phyloP scores from a whole-genome alignment of 371 early-diverging fungal species.

The Mucor indicus region DNA sequence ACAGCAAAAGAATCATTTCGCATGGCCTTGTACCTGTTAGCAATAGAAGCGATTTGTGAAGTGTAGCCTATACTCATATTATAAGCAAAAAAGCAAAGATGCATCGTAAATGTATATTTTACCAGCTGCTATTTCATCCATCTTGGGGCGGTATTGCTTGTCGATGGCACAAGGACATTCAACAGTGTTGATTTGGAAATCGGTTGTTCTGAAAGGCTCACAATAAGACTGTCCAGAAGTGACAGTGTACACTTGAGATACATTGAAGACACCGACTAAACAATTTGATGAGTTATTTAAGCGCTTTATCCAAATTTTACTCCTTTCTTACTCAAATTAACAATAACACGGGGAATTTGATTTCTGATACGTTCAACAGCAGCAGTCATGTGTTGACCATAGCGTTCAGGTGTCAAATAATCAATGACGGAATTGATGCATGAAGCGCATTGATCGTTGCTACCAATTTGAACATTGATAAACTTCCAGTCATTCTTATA shows the following conservation, averaged over 20 bases:
- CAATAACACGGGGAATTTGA: slow-evolving; percentile 24
- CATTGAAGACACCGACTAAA: slow-evolving; percentile 18
- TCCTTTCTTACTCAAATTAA: slow-evolving; percentile 35
- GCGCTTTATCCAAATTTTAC: neutral
- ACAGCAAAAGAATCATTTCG: slow-evolving; percentile 15
- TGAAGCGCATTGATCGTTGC: slow-evolving; percentile 64
- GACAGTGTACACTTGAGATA: slow-evolving; percentile 10
- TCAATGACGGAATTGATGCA: slow-evolving; percentile 24
- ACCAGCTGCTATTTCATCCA: slow-evolving; percentile 12
- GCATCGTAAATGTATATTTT: no score
- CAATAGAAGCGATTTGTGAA: slow-evolving; percentile 34
- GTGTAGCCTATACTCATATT: slow-evolving; percentile 40
- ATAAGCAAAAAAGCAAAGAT: no score
- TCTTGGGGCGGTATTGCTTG: slow-evolving; percentile 1
- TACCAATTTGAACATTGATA: slow-evolving; percentile 64
- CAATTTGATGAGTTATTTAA: neutral
- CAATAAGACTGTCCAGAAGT: slow-evolving; percentile 13
- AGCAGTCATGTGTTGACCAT: slow-evolving; percentile 20
- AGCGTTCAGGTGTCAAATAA: slow-evolving; percentile 20
- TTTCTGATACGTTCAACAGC: slow-evolving; percentile 36
- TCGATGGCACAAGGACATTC: slow-evolving; percentile 15
- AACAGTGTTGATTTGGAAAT: slow-evolving; percentile 5
- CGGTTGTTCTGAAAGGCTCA: slow-evolving; percentile 2
- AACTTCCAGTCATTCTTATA: slow-evolving; percentile 61
- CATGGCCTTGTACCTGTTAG: slow-evolving; percentile 22